Base-by-base conservation (phyloP, 169 alveolate genomes). In the Theileria luwenshuni region DNA sequence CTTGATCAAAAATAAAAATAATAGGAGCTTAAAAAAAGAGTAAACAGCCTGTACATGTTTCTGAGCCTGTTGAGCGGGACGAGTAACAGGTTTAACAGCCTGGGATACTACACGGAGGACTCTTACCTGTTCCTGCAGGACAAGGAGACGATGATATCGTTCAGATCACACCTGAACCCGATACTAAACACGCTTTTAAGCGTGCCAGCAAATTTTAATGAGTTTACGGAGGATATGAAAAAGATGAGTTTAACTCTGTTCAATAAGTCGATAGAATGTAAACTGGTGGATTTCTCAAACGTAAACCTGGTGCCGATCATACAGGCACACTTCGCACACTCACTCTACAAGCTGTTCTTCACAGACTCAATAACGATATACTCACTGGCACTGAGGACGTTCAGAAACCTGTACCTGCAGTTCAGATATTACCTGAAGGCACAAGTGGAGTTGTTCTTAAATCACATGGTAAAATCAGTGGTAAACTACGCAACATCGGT, bases 281-380 rank as follows among this genome's bases (percentile, higher is more conserved):
- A 71, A 10, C 25, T 67, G 54, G 51, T 79, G 25, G 45, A 60
- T 35, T 54, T 65, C 23, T n/a, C 72, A 71, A 69, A 79, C 38
- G 65, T 21, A 33, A 47, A 43, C 45, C 59, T 79, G 27, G 72
- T 72, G 15, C 83, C 86, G 38, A 72, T 79, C 3, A 56, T 71
- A 25, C 86, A 79, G 71, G 70, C 75, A 23, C 75, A 67, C 63
- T 19, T 79, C 35, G 48, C 76, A 1, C 75, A 79, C 73, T 69
- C 86, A 13, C 42, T 79, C 35, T 79, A 79, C 51, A 70, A 77
- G 69, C 58, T 79, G 69, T 61, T 74, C 33, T 79, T 79, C 63
- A 79, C 75, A n/a, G 86, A 79, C n/a, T 71, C 86, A 32, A 65
- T 79, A 33, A 27, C 68, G 2, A 60, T 79, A 38, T 79, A 79